Base-by-base conservation (phyloP, 257 asterid species). In the Salvia miltiorrhiza region DNA sequence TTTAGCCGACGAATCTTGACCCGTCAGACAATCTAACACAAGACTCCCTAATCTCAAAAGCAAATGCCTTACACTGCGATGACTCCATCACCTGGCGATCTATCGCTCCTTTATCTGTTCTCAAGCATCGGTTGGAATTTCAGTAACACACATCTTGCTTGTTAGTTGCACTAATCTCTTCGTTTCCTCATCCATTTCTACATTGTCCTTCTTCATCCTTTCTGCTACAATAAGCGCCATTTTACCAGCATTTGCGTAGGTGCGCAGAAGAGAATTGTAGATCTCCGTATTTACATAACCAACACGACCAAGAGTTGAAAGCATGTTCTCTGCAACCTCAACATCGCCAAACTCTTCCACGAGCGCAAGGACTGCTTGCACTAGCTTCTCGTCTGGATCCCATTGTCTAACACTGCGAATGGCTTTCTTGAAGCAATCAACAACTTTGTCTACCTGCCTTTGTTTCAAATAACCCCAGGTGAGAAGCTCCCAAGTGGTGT, bases 401-500 rank as follows among this genome's bases (percentile, higher is more conserved):
- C 99, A 91, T 60, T 82, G 80, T 72, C 84, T 83, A 24, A 91
- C 97, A 75, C 87, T 75, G 5, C 35, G 65, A 56, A 94, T 71
- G n/a, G 93, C 87, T 66, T 77, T 84, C 63, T 79, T 72, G 79
- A 91, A 91, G 71, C 79, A 91, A 16, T 81, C 90, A 0, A 89
- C 75, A 67, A 65, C 93, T 70, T 78, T 84, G 0, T 81, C 80
- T 14, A 75, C 48, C 76, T 76, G 73, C 73, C 75, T 76, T 69
- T 73, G 84, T 72, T 89, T 91, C 93, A 85, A 54, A 70, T 89
- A 87, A 66, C 96, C 96, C 83, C 85, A 76, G 9, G 97, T 87
- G 17, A 94, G 79, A 81, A 94, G 90, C 92, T 82, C 96, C 95
- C 96, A 87, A 3, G 99, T 94, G 19, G 96, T 89, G 40, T 89